Evolutionary conservation across 371 early-diverging fungal species (phyloP), one percentile per base, ranked within the genome.

Genomic region (Cladochytrium tenue): DNA sequence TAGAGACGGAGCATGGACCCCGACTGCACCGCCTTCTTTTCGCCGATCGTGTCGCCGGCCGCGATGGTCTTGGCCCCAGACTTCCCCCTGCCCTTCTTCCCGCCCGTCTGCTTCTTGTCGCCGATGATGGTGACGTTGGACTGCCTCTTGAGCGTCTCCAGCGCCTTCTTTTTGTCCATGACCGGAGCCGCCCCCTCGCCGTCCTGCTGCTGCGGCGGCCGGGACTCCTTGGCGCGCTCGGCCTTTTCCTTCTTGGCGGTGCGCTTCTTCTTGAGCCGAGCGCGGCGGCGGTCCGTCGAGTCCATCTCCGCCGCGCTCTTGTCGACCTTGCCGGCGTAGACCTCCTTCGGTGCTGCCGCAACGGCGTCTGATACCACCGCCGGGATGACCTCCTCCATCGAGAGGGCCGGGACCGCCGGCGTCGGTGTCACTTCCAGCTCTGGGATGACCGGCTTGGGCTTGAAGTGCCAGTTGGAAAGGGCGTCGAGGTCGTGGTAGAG

Each of bases 331-430:
- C 90, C 92, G 10, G 86, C 88, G 68, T 88, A 93, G 0, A 95
- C 87, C 82, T 97, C 97, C 73, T 94, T 88, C 27, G 98, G 96
- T 13, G 96, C 95, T 57, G 92, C 80, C 50, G 92, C 79, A 1
- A 87, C 87, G 2, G 92, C 92, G 68, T 90, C 89, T 10, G 92
- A 88, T 28, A 95, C 93, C 67, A 88, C 82, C 31, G 93, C 87
- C 10, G 98, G 98, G 58, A 92, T 91, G 30, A 92, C 90, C 75
- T 97, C 98, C 78, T 97, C 98, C 90, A 96, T 90, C 55, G 88
- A 82, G 67, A 97, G 88, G 1, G 98, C 93, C 4, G 97, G 91
- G 27, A 92, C 89, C 62, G 90, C 88, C 56, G 90, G 82, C 30
- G 58, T 63, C 7, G 76, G 66, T 20, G 68, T 58, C 58, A 96